Evolutionary conservation across 2,329 filamentous ascomycete genomes (phyloP).

Genomic region (Microascus cirrosus): DNA sequence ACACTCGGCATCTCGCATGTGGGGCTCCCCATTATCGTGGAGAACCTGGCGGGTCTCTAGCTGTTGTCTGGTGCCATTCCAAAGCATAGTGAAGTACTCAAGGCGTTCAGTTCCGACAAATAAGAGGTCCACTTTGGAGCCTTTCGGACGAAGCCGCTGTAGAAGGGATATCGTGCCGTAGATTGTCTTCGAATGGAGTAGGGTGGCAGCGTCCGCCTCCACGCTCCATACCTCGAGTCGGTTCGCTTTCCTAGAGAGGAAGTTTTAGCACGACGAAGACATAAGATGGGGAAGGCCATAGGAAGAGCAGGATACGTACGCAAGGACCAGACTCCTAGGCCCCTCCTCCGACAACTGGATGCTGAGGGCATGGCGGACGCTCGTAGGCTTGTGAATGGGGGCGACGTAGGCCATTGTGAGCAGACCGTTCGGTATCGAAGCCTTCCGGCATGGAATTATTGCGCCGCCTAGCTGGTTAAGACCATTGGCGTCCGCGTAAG

Average conservation of each 20-base stretch:
- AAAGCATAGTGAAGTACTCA: constrained; percentile 82
- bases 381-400: constrained; percentile 85
- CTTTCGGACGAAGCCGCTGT: constrained; percentile 64
- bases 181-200: constrained; percentile 59
- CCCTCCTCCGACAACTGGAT: constrained; percentile 60
- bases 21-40: constrained; percentile 42
- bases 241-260: constrained; percentile 60
- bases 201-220: constrained; percentile 49
- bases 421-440: background rate
- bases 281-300: background rate
- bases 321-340: constrained; percentile 67
- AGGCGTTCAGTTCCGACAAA: constrained; percentile 87
- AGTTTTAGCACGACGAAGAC: background rate
- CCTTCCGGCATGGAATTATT: background rate
- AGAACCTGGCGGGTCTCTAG: constrained; percentile 41
- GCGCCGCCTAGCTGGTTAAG: background rate
- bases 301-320: constrained; percentile 44
- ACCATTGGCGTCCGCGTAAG: background rate
- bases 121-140: constrained; percentile 68
- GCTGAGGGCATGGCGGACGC: constrained; percentile 78
- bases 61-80: constrained; percentile 50
- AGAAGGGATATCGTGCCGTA: constrained; percentile 84
- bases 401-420: constrained; percentile 82
- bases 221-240: constrained; percentile 74
- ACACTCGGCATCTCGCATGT: constrained; percentile 68